Evolutionary conservation across 495 filamentous ascomycete genomes (phyloP), one percentile per base, ranked within the genome.

Genomic region (Trichoderma gamsii): DNA sequence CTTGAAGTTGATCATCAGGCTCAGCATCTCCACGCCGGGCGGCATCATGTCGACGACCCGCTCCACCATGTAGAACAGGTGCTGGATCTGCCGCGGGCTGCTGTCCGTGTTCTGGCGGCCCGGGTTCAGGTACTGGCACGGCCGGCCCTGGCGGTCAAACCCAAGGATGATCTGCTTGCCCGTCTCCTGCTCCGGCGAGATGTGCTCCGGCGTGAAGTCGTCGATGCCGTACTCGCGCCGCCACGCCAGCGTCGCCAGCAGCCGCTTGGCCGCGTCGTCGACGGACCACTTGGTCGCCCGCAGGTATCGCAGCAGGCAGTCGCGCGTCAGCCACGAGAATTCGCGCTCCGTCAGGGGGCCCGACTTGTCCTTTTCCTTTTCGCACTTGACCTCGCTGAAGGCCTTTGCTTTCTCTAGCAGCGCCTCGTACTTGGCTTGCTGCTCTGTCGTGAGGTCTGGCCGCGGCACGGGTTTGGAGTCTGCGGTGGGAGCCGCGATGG

Each of bases 11-110:
- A 97, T 90, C 66, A 97, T 78, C 4, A 99, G 82, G 9, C 91
- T 89, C 59, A 96, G 76, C 2, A 87, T 93, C 78, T 97, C 95
- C 73, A 95, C 91, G 13, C 89, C 88, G 1, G 95, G 85, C 1
- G 88, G 86, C 88, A 96, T 93, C 41, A 97, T 76, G 68, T 97
- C 92, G 72, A 97, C 87, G 23, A 89, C 86, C 29, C 92, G 86
- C 81, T 99, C 95, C 56, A 99, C 79, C 92, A 97, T 97, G 76
- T 86, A 99, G 51, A 97, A 93, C 59, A 99, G 83, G 76, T 97
- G 93, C 75, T 99, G 87, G 29, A 97, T 85, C 77, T 99, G 95
- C 73, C 92, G 86, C n/a, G 92, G 90, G 68, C 87, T 90, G n/a
- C 76, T 86, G 71, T 93, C 85, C 3, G 95, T 99, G 78, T 99